Evolutionary conservation across 2,329 filamentous ascomycete genomes (phyloP), one percentile per base, ranked within the genome.

Genomic region (Alternaria hordeiaustralica): DNA sequence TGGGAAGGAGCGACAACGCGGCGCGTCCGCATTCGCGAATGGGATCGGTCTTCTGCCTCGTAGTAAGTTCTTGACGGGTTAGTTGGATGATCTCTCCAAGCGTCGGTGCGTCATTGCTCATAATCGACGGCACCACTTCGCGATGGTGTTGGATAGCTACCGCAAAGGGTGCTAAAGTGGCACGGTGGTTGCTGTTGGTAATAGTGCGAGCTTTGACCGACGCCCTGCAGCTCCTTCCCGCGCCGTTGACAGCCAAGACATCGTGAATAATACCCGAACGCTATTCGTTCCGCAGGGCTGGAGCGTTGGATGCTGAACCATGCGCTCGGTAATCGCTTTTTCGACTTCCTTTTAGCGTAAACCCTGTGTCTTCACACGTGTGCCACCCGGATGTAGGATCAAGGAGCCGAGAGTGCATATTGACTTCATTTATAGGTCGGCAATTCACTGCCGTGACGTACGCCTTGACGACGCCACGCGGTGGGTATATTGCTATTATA

Each of bases 11-110:
- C 3, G 60, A 56, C 8, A 84, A 69, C 5, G 79, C 73, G 6
- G 82, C 78, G 33, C 73, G 63, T 21, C 84, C 83, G 67, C 83
- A 85, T 41, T 74, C 71, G 26, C 76, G 68, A 15, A 85, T 81
- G 5, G 68, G 25, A 47, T 78, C 75, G 33, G 61, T 47, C 6
- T 70, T 54, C 53, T 64, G 65, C 23, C 50, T 49, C 59, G 60
- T 65, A n/a, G 64, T 72, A 21, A 78, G 63, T 68, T 71, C 65
- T 26, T 67, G 66, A 15, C 53, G 73, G 9, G 72, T 78, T 64
- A 76, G 63, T 59, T 68, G 50, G 6, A 59, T 55, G 20, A 78
- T 76, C 15, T 75, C 74, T 30, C 60, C 23, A 5, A 75, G 64
- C 4, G 68, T 64, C 4, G 75, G 74, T 23, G 69, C 62, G 61